phyloP scores from a whole-genome alignment of 140 eudicot species.

The Flaveria floridana region DNA sequence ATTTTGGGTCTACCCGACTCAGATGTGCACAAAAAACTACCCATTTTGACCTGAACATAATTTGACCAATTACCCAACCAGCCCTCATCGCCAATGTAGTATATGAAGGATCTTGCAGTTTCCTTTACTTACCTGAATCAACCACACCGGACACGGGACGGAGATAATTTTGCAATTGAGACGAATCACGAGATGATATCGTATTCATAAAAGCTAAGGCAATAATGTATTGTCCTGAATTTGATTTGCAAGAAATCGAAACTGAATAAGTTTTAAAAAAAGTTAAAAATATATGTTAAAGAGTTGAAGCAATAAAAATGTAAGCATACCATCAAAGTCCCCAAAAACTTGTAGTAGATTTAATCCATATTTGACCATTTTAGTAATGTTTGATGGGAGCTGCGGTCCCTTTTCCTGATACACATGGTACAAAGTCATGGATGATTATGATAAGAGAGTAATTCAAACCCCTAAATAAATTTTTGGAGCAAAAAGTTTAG shows the following conservation, averaged over 20 bases:
- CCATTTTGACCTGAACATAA: background rate
- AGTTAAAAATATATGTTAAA: slow-evolving; percentile 12
- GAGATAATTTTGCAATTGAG: slow-evolving; percentile 42
- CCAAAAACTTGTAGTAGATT: slow-evolving; percentile 61
- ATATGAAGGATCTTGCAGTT: slow-evolving; percentile 23
- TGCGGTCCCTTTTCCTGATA: slow-evolving; percentile 49
- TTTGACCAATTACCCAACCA: slow-evolving; percentile 1
- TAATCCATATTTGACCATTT: slow-evolving; percentile 50
- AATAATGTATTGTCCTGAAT: slow-evolving; percentile 46
- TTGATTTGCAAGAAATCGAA: slow-evolving; percentile 17
- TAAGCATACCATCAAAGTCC: slow-evolving; percentile 49
- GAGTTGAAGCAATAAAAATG: slow-evolving; percentile 11
- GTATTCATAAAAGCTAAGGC: slow-evolving; percentile 44
- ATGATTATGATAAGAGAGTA: background rate
- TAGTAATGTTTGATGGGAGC: slow-evolving; percentile 50
- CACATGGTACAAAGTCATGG: slow-evolving; percentile 19
- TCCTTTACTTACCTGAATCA: slow-evolving; percentile 39
- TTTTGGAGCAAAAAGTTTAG: background rate
- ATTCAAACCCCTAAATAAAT: background rate
- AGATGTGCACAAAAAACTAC: background rate
- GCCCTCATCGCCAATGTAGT: background rate
- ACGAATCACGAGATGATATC: slow-evolving; percentile 32
- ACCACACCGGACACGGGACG: slow-evolving; percentile 27
- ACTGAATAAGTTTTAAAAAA: background rate
- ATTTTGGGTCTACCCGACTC: background rate